These are phyloP conservation scores for Ophiosphaerella herpotricha DNA, from an alignment of 2,329 filamentous ascomycete genomes.

Conservation along the genomic window DNA sequence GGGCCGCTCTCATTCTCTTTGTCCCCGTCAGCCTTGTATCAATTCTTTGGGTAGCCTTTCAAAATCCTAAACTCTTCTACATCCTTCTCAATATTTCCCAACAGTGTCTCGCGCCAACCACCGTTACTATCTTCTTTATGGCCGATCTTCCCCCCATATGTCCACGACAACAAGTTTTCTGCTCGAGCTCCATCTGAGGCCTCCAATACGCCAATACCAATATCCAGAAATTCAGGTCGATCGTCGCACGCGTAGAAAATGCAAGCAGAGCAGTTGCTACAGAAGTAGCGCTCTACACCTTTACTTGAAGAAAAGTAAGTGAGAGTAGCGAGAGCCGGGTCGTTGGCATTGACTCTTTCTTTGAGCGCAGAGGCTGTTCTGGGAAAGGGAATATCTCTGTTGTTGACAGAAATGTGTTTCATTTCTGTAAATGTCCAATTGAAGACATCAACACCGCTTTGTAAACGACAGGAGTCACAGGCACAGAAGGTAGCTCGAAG, in stretches of 20 bases:
- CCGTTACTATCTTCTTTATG: slow-evolving; percentile 41
- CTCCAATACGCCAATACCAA: slow-evolving; percentile 54
- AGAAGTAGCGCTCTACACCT: slow-evolving; percentile 56
- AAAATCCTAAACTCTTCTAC: slow-evolving; percentile 44
- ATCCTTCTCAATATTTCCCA: slow-evolving; percentile 38
- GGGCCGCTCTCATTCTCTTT: not conserved
- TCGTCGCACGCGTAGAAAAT: slow-evolving; percentile 53
- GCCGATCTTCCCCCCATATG: slow-evolving; percentile 36
- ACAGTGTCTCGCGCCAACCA: slow-evolving; percentile 49
- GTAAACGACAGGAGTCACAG: slow-evolving; percentile 55
- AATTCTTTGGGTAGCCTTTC: slow-evolving; percentile 42
- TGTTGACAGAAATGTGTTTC: slow-evolving; percentile 45
- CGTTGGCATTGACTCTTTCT: slow-evolving; percentile 39
- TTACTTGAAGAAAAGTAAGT: slow-evolving; percentile 51
- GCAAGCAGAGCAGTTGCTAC: slow-evolving; percentile 53
- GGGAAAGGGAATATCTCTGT: slow-evolving; percentile 33
- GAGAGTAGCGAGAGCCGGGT: slow-evolving; percentile 51
- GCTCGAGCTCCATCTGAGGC: slow-evolving; percentile 53
- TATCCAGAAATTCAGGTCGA: slow-evolving; percentile 48
- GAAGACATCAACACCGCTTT: slow-evolving; percentile 50
- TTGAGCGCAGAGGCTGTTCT: slow-evolving; percentile 37
- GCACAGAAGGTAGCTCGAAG: slow-evolving; percentile 48
- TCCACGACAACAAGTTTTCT: slow-evolving; percentile 53
- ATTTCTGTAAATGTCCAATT: slow-evolving; percentile 54
- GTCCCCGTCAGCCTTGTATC: slow-evolving; percentile 24